These are phyloP conservation scores for Parachlorella kessleri DNA, from an alignment of 139 green algal genomes.

Conservation along the genomic window DNA sequence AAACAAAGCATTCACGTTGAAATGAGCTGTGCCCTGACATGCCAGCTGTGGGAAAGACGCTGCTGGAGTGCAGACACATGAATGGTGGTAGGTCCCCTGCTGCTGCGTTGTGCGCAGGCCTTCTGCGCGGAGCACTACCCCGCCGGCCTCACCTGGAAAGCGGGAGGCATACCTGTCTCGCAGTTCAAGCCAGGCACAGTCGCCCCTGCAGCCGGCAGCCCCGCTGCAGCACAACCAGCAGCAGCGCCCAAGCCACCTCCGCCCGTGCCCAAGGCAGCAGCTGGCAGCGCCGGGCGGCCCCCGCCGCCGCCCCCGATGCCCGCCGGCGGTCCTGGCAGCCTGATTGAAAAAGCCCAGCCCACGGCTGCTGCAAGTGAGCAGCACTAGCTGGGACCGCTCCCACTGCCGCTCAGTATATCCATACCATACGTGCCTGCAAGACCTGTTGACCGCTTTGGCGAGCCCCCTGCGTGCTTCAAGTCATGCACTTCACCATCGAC, in stretches of 20 bases:
- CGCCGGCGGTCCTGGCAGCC: slow-evolving; percentile 35
- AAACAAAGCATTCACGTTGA: too few relatives aligned
- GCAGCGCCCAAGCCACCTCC: slow-evolving; percentile 38
- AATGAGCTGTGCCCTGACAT: neutral
- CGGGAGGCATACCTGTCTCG: slow-evolving; percentile 30
- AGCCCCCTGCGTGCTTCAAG: too few relatives aligned
- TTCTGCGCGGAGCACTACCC: slow-evolving; percentile 65
- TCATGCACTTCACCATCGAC: too few relatives aligned
- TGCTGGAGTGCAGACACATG: neutral
- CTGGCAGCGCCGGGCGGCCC: slow-evolving; percentile 31
- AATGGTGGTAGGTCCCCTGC: neutral
- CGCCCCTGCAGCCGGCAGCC: neutral
- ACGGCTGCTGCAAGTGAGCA: neutral
- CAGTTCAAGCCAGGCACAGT: slow-evolving; percentile 41
- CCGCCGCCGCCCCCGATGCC: slow-evolving; percentile 62
- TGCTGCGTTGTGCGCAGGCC: slow-evolving; percentile 7
- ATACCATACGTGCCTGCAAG: too few relatives aligned
- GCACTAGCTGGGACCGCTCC: neutral
- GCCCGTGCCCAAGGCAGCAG: slow-evolving; percentile 25
- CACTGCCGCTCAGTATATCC: neutral
- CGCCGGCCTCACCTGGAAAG: slow-evolving; percentile 73
- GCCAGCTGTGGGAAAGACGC: neutral
- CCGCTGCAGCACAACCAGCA: slow-evolving; percentile 6
- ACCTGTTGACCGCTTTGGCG: too few relatives aligned
- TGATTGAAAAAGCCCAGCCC: slow-evolving; percentile 37